Evolutionary conservation across 2,329 filamentous ascomycete genomes (phyloP).

Genomic region (Blumeria graminis): DNA sequence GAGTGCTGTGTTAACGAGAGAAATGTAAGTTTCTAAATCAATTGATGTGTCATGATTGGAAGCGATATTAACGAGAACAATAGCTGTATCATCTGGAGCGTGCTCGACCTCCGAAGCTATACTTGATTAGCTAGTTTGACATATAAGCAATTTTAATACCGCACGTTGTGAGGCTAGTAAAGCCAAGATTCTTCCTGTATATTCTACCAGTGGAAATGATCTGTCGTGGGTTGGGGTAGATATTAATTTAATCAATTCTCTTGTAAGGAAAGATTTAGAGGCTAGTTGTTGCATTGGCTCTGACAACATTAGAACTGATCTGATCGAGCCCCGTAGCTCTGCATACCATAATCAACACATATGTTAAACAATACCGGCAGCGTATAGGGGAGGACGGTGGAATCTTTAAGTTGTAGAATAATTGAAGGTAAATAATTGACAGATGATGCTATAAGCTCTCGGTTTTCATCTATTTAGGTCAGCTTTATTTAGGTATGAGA

Average conservation of each 20-base stretch:
- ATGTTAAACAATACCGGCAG: slow-evolving; percentile 39
- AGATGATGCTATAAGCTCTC: slow-evolving; percentile 27
- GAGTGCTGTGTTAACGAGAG: slow-evolving; percentile 26
- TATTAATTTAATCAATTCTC: slow-evolving; percentile 24
- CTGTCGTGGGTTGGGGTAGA: slow-evolving; percentile 21
- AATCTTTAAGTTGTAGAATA: slow-evolving; percentile 21
- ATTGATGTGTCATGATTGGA: slow-evolving; percentile 17
- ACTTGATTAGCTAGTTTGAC: not conserved
- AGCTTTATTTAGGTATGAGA: slow-evolving; percentile 1
- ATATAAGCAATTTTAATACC: slow-evolving; percentile 2
- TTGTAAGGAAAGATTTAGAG: slow-evolving; percentile 26
- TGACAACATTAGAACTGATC: slow-evolving; percentile 14
- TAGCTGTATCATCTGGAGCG: slow-evolving; percentile 22
- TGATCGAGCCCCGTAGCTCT: not conserved
- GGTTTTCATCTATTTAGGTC: slow-evolving; percentile 27
- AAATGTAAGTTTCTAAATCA: slow-evolving; percentile 30
- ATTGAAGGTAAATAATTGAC: slow-evolving; percentile 22
- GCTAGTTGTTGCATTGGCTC: slow-evolving; percentile 29
- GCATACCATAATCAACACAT: slow-evolving; percentile 35
- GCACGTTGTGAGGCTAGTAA: slow-evolving; percentile 27
- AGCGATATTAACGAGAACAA: slow-evolving; percentile 26
- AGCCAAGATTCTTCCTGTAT: slow-evolving; percentile 31
- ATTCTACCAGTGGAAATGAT: slow-evolving; percentile 20
- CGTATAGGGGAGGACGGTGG: slow-evolving; percentile 26
- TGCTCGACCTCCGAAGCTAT: slow-evolving; percentile 12